phyloP scores from a whole-genome alignment of 139 green algal species.

The Volvox reticuliferus region DNA sequence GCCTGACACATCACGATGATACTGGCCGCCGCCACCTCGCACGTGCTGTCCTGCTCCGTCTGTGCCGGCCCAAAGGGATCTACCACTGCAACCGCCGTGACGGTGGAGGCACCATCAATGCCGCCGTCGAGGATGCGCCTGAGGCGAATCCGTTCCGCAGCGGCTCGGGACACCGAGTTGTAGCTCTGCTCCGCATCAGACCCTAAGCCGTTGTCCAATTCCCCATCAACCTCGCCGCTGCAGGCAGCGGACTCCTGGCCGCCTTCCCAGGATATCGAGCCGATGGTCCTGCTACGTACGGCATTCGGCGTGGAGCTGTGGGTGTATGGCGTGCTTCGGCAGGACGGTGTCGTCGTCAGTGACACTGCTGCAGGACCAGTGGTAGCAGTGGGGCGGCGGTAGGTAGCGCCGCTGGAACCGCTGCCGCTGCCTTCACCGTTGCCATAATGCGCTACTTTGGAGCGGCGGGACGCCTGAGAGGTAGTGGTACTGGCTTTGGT shows the following conservation, averaged over 20 bases:
- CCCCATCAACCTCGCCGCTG: background rate
- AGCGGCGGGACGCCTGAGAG: background rate
- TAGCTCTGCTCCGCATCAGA: background rate
- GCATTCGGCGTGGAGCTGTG: conserved; percentile 12
- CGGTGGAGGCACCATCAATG: background rate
- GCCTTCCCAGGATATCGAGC: background rate
- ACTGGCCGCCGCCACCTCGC: conserved; percentile 5
- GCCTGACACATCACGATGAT: conserved; percentile 29
- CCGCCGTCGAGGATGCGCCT: background rate
- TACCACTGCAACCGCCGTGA: background rate
- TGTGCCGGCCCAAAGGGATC: background rate
- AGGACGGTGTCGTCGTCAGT: background rate
- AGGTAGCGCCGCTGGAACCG: background rate
- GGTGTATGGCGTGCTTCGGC: background rate
- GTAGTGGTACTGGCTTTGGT: background rate
- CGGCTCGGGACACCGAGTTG: background rate
- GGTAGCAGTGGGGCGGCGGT: background rate
- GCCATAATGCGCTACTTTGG: background rate
- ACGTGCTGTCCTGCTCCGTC: conserved; percentile 7
- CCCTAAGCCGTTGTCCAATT: background rate
- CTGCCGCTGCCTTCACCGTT: background rate
- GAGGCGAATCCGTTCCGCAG: background rate
- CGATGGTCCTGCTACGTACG: conserved; percentile 11
- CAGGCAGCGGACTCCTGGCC: background rate
- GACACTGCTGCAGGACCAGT: background rate